Conservation (phyloP, 805 yeast species). For the Candida morakotiae region DNA sequence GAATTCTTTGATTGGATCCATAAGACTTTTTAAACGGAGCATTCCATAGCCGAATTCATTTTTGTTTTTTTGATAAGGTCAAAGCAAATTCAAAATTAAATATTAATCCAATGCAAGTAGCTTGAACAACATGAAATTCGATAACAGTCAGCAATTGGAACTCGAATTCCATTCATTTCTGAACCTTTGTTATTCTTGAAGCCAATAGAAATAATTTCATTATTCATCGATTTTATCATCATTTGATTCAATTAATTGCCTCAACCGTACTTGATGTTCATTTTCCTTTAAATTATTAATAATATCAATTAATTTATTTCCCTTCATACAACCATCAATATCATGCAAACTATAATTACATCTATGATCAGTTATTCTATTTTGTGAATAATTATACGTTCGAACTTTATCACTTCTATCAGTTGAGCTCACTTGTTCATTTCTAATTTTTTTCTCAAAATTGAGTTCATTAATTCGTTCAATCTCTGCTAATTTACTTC, state of each 20-base stretch:
- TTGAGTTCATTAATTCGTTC: conserved; percentile 64
- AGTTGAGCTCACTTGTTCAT: conserved; percentile 82
- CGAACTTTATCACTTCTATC: conserved; percentile 91
- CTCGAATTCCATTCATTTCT: too few species aligned
- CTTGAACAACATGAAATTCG: too few species aligned
- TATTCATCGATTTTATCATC: too few species aligned
- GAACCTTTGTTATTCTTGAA: too few species aligned
- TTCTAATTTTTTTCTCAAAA: conserved; percentile 62
- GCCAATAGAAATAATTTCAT: too few species aligned
- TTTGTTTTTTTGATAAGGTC: too few species aligned
- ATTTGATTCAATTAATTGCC: conserved; percentile 1
- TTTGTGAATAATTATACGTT: conserved; percentile 91
- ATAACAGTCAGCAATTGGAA: too few species aligned
- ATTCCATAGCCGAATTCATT: too few species aligned
- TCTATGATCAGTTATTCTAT: conserved; percentile 90
- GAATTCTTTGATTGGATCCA: too few species aligned
- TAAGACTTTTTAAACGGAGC: too few species aligned
- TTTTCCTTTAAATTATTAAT: conserved; percentile 32
- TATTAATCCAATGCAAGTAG: too few species aligned
- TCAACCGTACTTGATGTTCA: conserved; percentile 36
- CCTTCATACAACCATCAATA: conserved; percentile 43
- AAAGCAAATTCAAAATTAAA: too few species aligned
- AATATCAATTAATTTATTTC: conserved; percentile 30
- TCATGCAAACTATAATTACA: conserved; percentile 80
- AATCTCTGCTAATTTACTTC: conserved; percentile 80